Evolutionary conservation across 2,329 filamentous ascomycete genomes (phyloP).

Genomic region (Phaeophleospora eucalypticola): DNA sequence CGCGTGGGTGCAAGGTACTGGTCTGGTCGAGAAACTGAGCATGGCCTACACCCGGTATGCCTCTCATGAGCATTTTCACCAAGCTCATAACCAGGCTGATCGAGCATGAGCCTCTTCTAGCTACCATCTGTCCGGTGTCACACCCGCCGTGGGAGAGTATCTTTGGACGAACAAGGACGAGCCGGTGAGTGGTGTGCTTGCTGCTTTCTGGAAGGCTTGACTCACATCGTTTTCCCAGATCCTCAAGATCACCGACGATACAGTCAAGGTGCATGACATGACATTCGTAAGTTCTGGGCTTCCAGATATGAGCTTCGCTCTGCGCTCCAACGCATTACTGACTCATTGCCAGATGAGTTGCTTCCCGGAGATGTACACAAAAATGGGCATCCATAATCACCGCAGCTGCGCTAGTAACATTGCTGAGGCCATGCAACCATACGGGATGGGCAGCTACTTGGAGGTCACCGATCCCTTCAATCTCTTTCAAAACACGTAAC

Average conservation of each 20-base stretch:
- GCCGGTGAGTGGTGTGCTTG: no score
- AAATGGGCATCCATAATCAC: conserved; percentile 33
- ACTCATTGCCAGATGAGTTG: conserved; percentile 35
- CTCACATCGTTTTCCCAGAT: no score
- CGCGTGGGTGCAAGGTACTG: conserved; percentile 33
- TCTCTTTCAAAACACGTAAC: conserved; percentile 37
- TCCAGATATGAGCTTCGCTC: no score
- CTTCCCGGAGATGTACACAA: conserved; percentile 36
- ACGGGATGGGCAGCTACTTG: conserved; percentile 33
- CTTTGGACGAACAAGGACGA: conserved; percentile 38
- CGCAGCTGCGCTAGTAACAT: conserved; percentile 38
- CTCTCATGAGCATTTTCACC: not conserved
- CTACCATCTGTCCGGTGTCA: conserved; percentile 34
- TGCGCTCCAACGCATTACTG: not conserved
- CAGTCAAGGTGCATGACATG: conserved; percentile 40
- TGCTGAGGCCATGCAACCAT: conserved; percentile 35
- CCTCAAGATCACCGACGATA: conserved; percentile 35
- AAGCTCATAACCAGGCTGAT: no score
- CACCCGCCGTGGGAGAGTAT: conserved; percentile 35
- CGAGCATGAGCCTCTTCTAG: not conserved
- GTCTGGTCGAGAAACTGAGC: conserved; percentile 35
- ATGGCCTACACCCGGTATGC: conserved; percentile 36
- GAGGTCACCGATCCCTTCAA: conserved; percentile 39
- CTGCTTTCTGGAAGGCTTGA: no score
- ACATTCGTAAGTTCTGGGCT: conserved; percentile 23